A percentile compares a stretch with the other conserved stretches of the same genome.
These are phyloP conservation scores for Pachysolen tannophilus DNA, from an alignment of 805 yeast genomes.

Conservation along the genomic window DNA sequence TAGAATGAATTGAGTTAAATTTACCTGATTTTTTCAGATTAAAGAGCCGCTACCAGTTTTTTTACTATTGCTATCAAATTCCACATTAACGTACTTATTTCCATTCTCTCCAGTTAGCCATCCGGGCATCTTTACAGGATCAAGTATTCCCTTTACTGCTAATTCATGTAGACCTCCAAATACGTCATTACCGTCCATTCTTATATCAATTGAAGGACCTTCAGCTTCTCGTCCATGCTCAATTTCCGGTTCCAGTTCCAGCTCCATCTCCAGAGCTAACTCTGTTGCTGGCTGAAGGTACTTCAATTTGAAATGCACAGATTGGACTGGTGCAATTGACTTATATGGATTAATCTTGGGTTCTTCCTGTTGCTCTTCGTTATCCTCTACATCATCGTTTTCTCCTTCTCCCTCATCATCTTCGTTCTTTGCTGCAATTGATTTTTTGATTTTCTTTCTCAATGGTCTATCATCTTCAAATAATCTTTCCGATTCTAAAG, in stretches of 20 bases:
- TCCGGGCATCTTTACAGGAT: constrained; percentile 54
- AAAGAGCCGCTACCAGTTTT: no score
- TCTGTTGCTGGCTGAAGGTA: constrained; percentile 11
- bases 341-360: constrained; percentile 28
- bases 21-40: no score
- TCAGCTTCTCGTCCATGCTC: constrained; percentile 16
- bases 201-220: constrained; percentile 18
- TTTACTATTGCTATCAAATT: no score
- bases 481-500: constrained; percentile 25
- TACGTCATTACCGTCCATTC: constrained; percentile 59
- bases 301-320: constrained; percentile 32
- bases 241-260: no score
- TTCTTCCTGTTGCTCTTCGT: no score
- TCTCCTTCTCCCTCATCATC: constrained; percentile 15
- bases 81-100: constrained; percentile 3
- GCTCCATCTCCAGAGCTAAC: neutral
- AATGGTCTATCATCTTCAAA: constrained; percentile 29
- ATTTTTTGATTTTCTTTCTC: constrained; percentile 13
- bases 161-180: constrained; percentile 75
- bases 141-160: constrained; percentile 37
- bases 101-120: constrained; percentile 81
- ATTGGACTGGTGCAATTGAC: constrained; percentile 53
- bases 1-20: no score
- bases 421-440: constrained; percentile 11
- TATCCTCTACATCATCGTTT: constrained; percentile 2